Evolutionary conservation across 768 basidiomycete genomes (phyloP).

Genomic region (Psilocybe cubensis): DNA sequence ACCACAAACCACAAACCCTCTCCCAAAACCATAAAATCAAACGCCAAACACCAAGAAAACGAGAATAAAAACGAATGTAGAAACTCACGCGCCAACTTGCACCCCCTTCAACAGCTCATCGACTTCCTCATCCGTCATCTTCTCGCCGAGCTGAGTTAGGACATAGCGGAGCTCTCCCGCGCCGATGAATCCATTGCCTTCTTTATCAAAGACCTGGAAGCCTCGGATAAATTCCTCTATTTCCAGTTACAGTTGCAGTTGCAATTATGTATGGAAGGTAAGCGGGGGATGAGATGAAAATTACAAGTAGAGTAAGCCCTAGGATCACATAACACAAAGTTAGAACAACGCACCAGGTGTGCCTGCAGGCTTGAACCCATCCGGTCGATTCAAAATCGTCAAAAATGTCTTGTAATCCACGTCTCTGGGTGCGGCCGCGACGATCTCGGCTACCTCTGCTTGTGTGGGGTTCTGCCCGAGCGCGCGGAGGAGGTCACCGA

Average conservation of each 20-base stretch:
- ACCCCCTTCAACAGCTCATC: conserved; percentile 97
- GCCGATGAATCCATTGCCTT: conserved; percentile 90
- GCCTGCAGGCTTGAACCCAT: conserved; percentile 97
- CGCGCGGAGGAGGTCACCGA: conserved; percentile 92
- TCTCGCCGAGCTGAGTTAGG: conserved; percentile 95
- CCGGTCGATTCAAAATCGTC: conserved; percentile 89
- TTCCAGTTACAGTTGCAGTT: neutral
- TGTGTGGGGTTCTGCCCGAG: conserved; percentile 99
- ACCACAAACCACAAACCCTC: too few relatives aligned
- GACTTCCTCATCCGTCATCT: conserved; percentile 97
- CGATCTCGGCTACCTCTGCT: conserved; percentile 90
- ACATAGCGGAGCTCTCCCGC: conserved; percentile 93
- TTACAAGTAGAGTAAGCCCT: too few relatives aligned
- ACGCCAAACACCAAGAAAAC: neutral
- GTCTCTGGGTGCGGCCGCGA: conserved; percentile 71
- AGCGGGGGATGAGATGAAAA: neutral
- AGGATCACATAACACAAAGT: too few relatives aligned
- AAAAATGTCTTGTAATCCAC: conserved; percentile 95
- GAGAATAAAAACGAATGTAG: conserved; percentile 6
- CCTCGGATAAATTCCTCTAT: conserved; percentile 98
- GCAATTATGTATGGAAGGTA: neutral
- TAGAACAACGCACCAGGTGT: conserved; percentile 85
- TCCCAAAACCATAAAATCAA: too few relatives aligned
- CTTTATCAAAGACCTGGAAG: conserved; percentile 99
- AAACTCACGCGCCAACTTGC: conserved; percentile 81